Conservation (phyloP, 805 yeast genomes). For the Grigorovia transvaalensis region DNA sequence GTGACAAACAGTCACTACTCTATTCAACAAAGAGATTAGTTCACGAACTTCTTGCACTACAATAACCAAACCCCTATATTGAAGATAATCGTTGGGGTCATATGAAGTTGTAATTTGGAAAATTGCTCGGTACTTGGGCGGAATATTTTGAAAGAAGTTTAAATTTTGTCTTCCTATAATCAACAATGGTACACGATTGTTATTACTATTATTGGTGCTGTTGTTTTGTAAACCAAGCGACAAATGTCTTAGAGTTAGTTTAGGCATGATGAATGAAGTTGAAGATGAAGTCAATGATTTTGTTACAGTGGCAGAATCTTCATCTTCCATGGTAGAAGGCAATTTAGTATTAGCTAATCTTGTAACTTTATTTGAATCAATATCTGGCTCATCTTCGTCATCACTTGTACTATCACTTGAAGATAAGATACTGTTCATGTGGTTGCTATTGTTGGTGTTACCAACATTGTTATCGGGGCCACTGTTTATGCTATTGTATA, state of each 20-base stretch:
- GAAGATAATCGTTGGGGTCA: constrained; percentile 9
- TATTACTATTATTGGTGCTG: neutral
- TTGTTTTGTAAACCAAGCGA: neutral
- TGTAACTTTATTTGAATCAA: neutral
- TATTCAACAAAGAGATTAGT: constrained; percentile 15
- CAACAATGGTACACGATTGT: constrained; percentile 14
- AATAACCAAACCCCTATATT: constrained; percentile 15
- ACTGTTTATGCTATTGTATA: neutral
- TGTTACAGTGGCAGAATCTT: constrained; percentile 11
- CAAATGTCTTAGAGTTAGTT: constrained; percentile 12
- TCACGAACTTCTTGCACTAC: constrained; percentile 20
- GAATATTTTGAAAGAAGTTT: constrained; percentile 16
- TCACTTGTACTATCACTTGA: constrained; percentile 22
- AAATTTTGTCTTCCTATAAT: constrained; percentile 22
- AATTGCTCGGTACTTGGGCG: constrained; percentile 14
- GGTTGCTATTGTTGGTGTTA: constrained; percentile 8
- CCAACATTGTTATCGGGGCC: constrained; percentile 9
- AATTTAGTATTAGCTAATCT: neutral
- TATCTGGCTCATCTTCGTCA: constrained; percentile 17
- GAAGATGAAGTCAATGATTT: constrained; percentile 21
- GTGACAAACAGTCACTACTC: constrained; percentile 13
- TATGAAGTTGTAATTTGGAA: constrained; percentile 18
- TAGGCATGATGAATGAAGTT: constrained; percentile 28
- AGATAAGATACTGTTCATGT: constrained; percentile 5
- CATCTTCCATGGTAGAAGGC: neutral